Conservation (phyloP, 306 rosid genomes). For the Mimosa bimucronata region DNA sequence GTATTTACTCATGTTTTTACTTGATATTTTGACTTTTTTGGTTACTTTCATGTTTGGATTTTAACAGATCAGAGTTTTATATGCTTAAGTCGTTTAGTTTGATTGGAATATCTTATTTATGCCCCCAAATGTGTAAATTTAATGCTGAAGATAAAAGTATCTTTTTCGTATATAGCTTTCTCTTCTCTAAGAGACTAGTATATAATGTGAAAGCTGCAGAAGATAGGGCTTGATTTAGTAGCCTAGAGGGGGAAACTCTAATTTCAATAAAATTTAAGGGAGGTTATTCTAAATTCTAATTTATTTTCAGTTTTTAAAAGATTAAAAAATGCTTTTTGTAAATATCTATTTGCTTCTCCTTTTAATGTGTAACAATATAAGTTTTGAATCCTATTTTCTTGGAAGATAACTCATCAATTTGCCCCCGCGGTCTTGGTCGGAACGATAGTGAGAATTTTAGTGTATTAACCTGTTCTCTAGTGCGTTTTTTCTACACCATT, state of each 20-base stretch:
- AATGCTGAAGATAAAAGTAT: constrained; percentile 1
- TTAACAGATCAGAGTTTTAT: constrained; percentile 5
- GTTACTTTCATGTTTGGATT: constrained; percentile 19
- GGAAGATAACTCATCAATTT: neutral
- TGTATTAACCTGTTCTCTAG: neutral
- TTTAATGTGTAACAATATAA: constrained; percentile 20
- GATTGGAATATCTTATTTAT: neutral
- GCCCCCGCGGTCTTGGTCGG: constrained; percentile 8
- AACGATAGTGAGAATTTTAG: constrained; percentile 1
- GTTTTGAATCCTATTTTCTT: constrained; percentile 13
- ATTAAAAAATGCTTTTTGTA: neutral
- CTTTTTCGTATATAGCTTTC: neutral
- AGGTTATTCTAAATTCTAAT: neutral
- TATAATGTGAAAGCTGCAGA: constrained; percentile 4
- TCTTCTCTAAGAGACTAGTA: neutral
- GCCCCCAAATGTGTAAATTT: neutral
- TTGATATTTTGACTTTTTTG: constrained; percentile 22
- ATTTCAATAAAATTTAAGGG: neutral
- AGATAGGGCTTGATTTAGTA: neutral
- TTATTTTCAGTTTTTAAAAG: constrained; percentile 18
- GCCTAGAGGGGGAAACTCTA: neutral
- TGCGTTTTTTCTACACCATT: neutral
- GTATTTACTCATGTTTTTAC: constrained; percentile 50
- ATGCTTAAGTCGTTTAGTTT: constrained; percentile 1
- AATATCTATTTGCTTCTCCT: constrained; percentile 16